Conservation (phyloP, 202 grass and related monocot species). For the Cymbopogon flexuosus region DNA sequence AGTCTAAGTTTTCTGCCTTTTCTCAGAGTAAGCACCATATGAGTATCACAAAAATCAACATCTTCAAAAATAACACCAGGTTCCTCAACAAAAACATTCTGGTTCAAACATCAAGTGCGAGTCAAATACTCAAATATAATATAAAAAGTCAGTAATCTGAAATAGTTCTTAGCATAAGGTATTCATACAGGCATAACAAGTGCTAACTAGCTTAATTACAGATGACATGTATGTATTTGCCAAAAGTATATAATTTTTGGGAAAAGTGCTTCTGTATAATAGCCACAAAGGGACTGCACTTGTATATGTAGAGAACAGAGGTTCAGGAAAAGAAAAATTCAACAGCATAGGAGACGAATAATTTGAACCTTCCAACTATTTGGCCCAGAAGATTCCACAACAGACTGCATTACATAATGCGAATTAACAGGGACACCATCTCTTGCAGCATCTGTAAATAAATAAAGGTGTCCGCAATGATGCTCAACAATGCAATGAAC, state of each 20-base stretch:
- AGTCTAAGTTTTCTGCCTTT: conserved; percentile 60
- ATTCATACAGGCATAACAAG: not conserved
- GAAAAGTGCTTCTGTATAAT: not conserved
- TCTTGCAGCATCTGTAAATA: conserved; percentile 88
- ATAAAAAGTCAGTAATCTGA: not conserved
- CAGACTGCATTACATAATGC: conserved; percentile 65
- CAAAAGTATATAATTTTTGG: not conserved
- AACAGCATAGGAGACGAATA: not conserved
- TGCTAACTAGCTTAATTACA: not conserved
- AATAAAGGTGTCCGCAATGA: conserved; percentile 60
- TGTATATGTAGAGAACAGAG: conserved; percentile 25
- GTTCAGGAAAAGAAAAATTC: conserved; percentile 6
- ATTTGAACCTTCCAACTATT: conserved; percentile 66
- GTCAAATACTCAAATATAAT: conserved; percentile 25
- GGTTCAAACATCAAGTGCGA: conserved; percentile 35
- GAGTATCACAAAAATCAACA: conserved; percentile 84
- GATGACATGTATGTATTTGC: not conserved
- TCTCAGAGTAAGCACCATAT: conserved; percentile 82
- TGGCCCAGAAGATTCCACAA: conserved; percentile 56
- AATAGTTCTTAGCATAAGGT: not conserved
- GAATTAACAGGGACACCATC: conserved; percentile 54
- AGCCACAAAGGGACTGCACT: not conserved
- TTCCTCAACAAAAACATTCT: conserved; percentile 69
- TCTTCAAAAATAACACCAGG: conserved; percentile 57
- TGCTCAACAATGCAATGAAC: conserved; percentile 87